Evolutionary conservation across 108 stramenopile genomes (phyloP).

Genomic region (Stephanodiscus minutulus): DNA sequence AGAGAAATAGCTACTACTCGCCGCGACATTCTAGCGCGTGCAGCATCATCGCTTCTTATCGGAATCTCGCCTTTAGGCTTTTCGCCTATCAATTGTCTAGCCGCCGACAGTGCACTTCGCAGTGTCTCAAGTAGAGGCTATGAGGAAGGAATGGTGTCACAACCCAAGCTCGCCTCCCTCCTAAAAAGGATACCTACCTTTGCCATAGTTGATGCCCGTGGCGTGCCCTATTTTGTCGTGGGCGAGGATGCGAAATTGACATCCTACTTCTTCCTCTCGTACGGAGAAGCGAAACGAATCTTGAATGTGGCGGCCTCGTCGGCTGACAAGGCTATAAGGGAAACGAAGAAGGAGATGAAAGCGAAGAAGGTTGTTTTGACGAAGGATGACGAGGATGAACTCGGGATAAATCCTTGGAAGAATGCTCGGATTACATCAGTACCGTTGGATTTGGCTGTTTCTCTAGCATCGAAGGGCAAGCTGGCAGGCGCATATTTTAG

Average conservation of each 20-base stretch:
- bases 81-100: neutral
- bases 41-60: conserved; percentile 1
- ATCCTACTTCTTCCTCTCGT: conserved; percentile 80
- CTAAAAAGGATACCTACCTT: conserved; percentile 67
- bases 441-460: conserved; percentile 77
- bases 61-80: neutral
- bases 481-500: conserved; percentile 65
- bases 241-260: conserved; percentile 87
- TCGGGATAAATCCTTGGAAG: conserved; percentile 73
- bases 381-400: conserved; percentile 53
- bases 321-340: conserved; percentile 64
- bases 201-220: conserved; percentile 70
- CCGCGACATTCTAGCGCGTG: neutral
- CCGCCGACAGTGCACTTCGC: conserved; percentile 1
- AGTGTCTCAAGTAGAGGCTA: neutral
- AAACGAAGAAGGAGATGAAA: conserved; percentile 47
- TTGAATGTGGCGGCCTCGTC: conserved; percentile 57
- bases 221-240: conserved; percentile 82
- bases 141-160: conserved; percentile 34
- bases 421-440: conserved; percentile 70
- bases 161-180: conserved; percentile 32
- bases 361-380: conserved; percentile 36
- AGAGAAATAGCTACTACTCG: neutral
- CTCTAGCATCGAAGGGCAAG: conserved; percentile 61
- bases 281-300: conserved; percentile 69